Evolutionary conservation across 2,329 filamentous ascomycete genomes (phyloP).

Genomic region (Dothistroma septosporum): DNA sequence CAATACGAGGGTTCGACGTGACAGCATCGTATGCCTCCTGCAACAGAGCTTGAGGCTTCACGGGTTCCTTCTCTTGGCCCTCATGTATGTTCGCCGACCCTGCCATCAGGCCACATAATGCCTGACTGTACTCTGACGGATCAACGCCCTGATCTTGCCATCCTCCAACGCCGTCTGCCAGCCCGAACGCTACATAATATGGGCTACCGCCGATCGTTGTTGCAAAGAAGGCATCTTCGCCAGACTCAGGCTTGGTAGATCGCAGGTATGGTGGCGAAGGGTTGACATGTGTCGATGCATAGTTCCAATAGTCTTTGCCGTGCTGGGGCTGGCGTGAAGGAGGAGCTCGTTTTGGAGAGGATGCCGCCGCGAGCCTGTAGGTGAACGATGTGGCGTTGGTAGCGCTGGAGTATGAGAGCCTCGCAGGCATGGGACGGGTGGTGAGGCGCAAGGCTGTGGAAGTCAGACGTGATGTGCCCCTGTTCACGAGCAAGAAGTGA

Average conservation of each 20-base stretch:
- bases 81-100: slow-evolving; percentile 42
- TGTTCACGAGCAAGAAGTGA: slow-evolving; percentile 17
- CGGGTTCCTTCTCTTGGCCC: slow-evolving; percentile 21
- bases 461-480: slow-evolving; percentile 18
- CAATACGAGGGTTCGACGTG: slow-evolving; percentile 66
- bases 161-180: slow-evolving; percentile 92
- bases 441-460: slow-evolving; percentile 16
- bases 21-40: slow-evolving; percentile 80
- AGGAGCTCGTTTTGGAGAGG: slow-evolving; percentile 32
- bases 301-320: slow-evolving; percentile 41
- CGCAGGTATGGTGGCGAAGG: slow-evolving; percentile 47
- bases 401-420: slow-evolving; percentile 6
- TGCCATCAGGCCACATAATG: slow-evolving; percentile 90
- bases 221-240: slow-evolving; percentile 96
- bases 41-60: slow-evolving; percentile 63
- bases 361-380: slow-evolving; percentile 37
- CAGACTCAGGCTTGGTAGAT: slow-evolving; percentile 61
- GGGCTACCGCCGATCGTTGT: slow-evolving; percentile 65
- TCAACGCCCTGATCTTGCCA: slow-evolving; percentile 93
- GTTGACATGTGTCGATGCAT: slow-evolving; percentile 31
- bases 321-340: slow-evolving; percentile 46
- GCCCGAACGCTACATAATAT: slow-evolving; percentile 72
- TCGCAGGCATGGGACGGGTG: slow-evolving; percentile 7
- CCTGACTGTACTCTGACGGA: slow-evolving; percentile 91
- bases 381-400: slow-evolving; percentile 28